These are phyloP conservation scores for Coleophoma eucalyptorum DNA, from an alignment of 2,329 filamentous ascomycete genomes.

Conservation along the genomic window DNA sequence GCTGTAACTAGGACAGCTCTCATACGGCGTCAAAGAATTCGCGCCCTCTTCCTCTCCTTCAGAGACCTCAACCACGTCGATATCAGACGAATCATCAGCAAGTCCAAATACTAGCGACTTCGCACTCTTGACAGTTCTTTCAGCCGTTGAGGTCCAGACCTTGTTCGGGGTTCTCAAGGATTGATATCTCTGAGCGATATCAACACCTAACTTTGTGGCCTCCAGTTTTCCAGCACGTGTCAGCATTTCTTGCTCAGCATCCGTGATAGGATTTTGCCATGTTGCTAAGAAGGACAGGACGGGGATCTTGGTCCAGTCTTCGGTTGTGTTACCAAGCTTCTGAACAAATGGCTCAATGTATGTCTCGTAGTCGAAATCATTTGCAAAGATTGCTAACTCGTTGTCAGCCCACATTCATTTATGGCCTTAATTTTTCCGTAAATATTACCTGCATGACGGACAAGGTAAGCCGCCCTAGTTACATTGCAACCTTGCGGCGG, in stretches of 20 bases:
- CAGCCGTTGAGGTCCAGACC: constrained; percentile 48
- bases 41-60: constrained; percentile 44
- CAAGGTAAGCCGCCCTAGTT: constrained; percentile 42
- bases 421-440: too few relatives aligned
- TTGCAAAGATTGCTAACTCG: constrained; percentile 40
- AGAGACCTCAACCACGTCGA: constrained; percentile 37
- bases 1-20: constrained; percentile 47
- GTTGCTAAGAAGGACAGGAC: constrained; percentile 20
- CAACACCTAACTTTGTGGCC: constrained; percentile 21
- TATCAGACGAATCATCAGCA: constrained; percentile 36
- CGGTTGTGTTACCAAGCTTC: constrained; percentile 44
- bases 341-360: constrained; percentile 46
- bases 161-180: constrained; percentile 39
- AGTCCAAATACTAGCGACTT: constrained; percentile 43
- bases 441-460: constrained; percentile 35
- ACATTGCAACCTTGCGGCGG: constrained; percentile 47
- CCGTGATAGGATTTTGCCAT: constrained; percentile 21
- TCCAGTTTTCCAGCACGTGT: constrained; percentile 20
- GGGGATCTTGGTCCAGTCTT: constrained; percentile 37
- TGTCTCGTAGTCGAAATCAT: constrained; percentile 46
- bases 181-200: constrained; percentile 22
- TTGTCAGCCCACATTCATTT: too few relatives aligned
- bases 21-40: constrained; percentile 49
- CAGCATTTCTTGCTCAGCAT: constrained; percentile 21
- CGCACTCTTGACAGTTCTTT: constrained; percentile 45